These are phyloP conservation scores for Cystobasidiopsis lactophilus DNA, from an alignment of 768 basidiomycete genomes.

Conservation along the genomic window DNA sequence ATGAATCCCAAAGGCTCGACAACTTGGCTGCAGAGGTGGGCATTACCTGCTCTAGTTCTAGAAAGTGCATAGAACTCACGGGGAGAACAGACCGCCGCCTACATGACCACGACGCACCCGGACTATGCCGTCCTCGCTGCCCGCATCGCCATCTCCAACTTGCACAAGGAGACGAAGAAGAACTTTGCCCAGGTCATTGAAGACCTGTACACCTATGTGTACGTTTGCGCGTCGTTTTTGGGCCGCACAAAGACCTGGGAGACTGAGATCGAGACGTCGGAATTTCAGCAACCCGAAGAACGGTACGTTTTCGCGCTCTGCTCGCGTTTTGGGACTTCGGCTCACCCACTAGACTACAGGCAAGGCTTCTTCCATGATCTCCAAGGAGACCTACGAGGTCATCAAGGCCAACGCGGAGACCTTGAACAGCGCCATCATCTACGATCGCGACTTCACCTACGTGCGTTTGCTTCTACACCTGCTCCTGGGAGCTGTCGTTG, in stretches of 20 bases:
- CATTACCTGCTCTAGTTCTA: slow-evolving; percentile 3
- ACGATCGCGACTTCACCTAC: slow-evolving; percentile 93
- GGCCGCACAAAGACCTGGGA: too few species aligned
- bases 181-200: slow-evolving; percentile 76
- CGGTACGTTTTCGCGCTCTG: neutral
- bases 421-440: slow-evolving; percentile 87
- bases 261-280: too few species aligned
- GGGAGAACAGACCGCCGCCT: slow-evolving; percentile 56
- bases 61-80: neutral
- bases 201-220: slow-evolving; percentile 58
- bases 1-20: slow-evolving; percentile 43
- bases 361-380: slow-evolving; percentile 68
- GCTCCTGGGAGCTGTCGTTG: too few species aligned
- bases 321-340: neutral
- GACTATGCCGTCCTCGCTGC: slow-evolving; percentile 97
- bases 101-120: slow-evolving; percentile 48
- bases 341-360: neutral
- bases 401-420: slow-evolving; percentile 57
- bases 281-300: neutral
- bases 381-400: slow-evolving; percentile 57
- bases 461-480: slow-evolving; percentile 30
- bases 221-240: neutral
- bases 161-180: slow-evolving; percentile 99
- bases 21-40: slow-evolving; percentile 33
- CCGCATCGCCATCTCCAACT: slow-evolving; percentile 91